phyloP scores from a whole-genome alignment of 2,329 filamentous ascomycete species.

The Penicillium aurantiogriseum region DNA sequence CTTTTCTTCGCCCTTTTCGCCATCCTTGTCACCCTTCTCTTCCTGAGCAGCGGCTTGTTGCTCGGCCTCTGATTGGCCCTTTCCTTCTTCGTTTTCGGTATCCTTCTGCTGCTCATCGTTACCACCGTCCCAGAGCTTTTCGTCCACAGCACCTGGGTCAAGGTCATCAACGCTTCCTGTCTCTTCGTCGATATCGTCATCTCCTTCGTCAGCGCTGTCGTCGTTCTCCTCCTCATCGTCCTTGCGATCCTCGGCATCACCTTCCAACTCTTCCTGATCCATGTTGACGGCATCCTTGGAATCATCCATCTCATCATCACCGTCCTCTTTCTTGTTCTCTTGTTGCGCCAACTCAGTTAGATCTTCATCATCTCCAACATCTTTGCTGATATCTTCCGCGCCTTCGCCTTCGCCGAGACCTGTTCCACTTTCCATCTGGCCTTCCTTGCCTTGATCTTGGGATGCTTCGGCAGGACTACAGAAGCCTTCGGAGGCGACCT shows the following conservation, averaged over 20 bases:
- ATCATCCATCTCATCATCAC: conserved; percentile 45
- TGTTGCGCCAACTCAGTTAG: conserved; percentile 88
- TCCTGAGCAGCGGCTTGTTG: conserved; percentile 60
- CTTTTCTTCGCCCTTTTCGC: conserved; percentile 45
- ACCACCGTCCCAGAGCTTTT: conserved; percentile 97
- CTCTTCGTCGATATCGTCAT: conserved; percentile 80
- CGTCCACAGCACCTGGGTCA: conserved; percentile 85
- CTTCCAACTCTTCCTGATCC: conserved; percentile 86
- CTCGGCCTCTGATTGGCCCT: conserved; percentile 53
- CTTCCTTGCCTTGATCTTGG: conserved; percentile 65
- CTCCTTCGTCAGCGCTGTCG: conserved; percentile 61
- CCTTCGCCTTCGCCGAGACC: conserved; percentile 94
- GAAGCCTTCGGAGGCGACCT: conserved; percentile 81
- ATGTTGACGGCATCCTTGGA: conserved; percentile 51
- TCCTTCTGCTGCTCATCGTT: conserved; percentile 65
- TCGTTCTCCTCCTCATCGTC: conserved; percentile 54
- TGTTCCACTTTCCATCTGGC: conserved; percentile 85
- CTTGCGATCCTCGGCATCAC: conserved; percentile 66
- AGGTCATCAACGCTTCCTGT: conserved; percentile 87
- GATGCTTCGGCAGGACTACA: conserved; percentile 84
- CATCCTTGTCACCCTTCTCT: conserved; percentile 45
- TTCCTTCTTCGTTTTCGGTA: conserved; percentile 70
- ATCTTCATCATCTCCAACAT: conserved; percentile 91
- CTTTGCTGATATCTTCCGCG: conserved; percentile 96
- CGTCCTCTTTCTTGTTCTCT: conserved; percentile 60